Conservation (phyloP, 1,139 yeast species). For the Diutina neorugosa region DNA sequence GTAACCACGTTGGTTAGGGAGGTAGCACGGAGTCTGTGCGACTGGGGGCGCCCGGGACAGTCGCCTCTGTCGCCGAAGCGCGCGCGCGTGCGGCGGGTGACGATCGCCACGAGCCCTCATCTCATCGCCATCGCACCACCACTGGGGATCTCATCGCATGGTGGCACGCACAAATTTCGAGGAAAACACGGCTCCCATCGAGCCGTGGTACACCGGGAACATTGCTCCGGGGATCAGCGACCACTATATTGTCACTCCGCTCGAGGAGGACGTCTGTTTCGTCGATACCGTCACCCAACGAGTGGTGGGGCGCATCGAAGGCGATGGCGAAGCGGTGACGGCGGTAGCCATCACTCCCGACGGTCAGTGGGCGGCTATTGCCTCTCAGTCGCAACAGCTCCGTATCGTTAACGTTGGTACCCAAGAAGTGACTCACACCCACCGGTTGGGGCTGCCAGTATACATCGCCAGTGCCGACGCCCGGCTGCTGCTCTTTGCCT, state of each 20-base stretch:
- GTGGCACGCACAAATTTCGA: background rate
- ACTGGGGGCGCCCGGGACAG: too few relatives aligned
- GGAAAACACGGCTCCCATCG: constrained; percentile 11
- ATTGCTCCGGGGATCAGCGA: constrained; percentile 46
- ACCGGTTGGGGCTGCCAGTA: constrained; percentile 65
- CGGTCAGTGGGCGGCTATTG: constrained; percentile 53
- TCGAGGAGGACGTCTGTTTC: constrained; percentile 60
- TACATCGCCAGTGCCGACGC: constrained; percentile 67
- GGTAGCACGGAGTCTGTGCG: too few relatives aligned
- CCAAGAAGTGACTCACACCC: constrained; percentile 37
- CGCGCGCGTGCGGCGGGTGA: too few relatives aligned
- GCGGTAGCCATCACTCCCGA: constrained; percentile 68
- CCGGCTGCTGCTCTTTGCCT: constrained; percentile 77
- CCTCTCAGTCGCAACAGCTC: constrained; percentile 78
- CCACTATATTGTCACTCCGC: constrained; percentile 63
- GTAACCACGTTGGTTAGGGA: too few relatives aligned
- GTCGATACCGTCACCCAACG: constrained; percentile 50
- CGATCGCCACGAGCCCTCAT: too few relatives aligned
- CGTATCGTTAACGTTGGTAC: constrained; percentile 43
- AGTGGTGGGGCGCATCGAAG: constrained; percentile 52
- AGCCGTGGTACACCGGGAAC: constrained; percentile 81
- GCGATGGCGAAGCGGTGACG: constrained; percentile 80
- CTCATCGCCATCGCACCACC: background rate
- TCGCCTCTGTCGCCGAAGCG: too few relatives aligned
- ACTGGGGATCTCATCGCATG: background rate